Percentiles rank a stretch among this genome's conserved stretches.
Conservation (phyloP, 805 yeast genomes). For the Lipomyces yamadae region DNA sequence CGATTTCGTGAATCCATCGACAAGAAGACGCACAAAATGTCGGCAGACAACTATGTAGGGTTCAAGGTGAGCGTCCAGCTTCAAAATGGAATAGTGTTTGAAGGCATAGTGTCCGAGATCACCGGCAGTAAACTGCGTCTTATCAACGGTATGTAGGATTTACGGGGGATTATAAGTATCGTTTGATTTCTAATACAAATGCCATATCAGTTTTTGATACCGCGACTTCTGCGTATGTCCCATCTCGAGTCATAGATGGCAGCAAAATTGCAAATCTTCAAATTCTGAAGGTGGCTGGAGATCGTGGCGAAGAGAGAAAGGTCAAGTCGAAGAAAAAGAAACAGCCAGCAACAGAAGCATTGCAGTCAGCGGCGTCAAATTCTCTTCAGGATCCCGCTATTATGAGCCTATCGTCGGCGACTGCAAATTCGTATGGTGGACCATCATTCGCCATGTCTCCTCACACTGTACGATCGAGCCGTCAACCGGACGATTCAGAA, state of each 20-base stretch:
- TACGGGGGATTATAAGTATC: neutral
- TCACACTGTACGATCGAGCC: constrained; percentile 4
- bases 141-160: constrained; percentile 46
- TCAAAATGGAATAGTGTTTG: constrained; percentile 39
- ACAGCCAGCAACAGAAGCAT: constrained; percentile 1
- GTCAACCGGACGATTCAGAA: neutral
- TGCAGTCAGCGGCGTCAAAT: neutral
- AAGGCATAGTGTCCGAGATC: constrained; percentile 52
- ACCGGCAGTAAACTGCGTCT: constrained; percentile 49
- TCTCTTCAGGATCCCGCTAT: constrained; percentile 34
- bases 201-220: constrained; percentile 26
- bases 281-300: constrained; percentile 45
- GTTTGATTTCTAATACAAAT: constrained; percentile 21
- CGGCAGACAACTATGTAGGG: constrained; percentile 24
- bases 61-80: constrained; percentile 30
- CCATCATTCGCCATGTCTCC: constrained; percentile 15
- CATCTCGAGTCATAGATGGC: constrained; percentile 30
- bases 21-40: constrained; percentile 12
- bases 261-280: constrained; percentile 30
- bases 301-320: constrained; percentile 37
- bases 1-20: neutral
- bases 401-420: constrained; percentile 15
- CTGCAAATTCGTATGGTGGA: constrained; percentile 13
- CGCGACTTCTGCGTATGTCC: constrained; percentile 18
- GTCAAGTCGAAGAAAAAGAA: constrained; percentile 12